These are phyloP conservation scores for Candida takata DNA, from an alignment of 805 yeast species.

Conservation along the genomic window DNA sequence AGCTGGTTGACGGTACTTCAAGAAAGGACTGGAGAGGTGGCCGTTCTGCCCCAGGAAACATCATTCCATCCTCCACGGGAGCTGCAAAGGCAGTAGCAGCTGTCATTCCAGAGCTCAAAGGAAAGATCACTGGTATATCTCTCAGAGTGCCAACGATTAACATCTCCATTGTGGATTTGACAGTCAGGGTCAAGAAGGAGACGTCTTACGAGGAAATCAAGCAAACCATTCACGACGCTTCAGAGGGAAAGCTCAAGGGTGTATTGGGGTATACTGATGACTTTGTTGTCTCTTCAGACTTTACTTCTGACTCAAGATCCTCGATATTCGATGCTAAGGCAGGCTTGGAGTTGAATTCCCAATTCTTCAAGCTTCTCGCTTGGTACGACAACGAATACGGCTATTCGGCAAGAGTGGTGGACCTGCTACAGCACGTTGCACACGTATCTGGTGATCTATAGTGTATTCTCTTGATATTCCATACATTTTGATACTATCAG, in stretches of 20 bases:
- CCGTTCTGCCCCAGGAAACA: constrained; percentile 93
- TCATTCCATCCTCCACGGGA: constrained; percentile 94
- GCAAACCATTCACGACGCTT: constrained; percentile 64
- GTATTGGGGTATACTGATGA: constrained; percentile 87
- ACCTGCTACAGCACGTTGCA: constrained; percentile 77
- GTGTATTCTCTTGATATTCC: too few relatives aligned
- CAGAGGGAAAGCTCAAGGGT: constrained; percentile 76
- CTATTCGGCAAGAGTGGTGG: constrained; percentile 94
- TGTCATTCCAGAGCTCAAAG: constrained; percentile 85
- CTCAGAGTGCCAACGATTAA: constrained; percentile 92
- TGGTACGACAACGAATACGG: constrained; percentile 98
- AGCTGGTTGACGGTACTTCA: constrained; percentile 95
- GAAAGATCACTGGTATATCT: constrained; percentile 91
- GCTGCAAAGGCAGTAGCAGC: constrained; percentile 97
- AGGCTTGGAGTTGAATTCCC: constrained; percentile 80
- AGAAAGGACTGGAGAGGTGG: constrained; percentile 99
- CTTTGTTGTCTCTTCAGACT: constrained; percentile 86
- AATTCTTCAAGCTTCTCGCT: constrained; percentile 83
- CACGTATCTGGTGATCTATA: constrained; percentile 8
- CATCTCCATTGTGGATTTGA: constrained; percentile 89
- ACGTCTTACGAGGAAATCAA: constrained; percentile 81
- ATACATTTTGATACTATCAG: too few relatives aligned
- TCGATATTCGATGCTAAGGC: constrained; percentile 89
- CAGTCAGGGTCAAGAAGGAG: constrained; percentile 70
- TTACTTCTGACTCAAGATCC: constrained; percentile 76